Evolutionary conservation across 352 stramenopile species (phyloP).

Genomic region (Phytopythium cucurbitacearum): DNA sequence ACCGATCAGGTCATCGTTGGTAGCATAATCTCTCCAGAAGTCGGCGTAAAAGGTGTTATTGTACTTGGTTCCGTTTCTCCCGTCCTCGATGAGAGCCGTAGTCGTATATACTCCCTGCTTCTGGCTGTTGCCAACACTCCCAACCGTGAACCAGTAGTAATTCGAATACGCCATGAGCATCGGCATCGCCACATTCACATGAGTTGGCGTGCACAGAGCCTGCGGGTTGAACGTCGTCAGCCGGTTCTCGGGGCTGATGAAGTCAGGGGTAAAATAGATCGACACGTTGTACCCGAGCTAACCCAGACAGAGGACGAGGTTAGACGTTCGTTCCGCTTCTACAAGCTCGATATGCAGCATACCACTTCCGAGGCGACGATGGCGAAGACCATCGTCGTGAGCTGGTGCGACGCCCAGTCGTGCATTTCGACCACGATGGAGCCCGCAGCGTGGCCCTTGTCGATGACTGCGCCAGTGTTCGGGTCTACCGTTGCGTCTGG

Average conservation of each 20-base stretch:
- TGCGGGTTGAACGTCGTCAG: constrained; percentile 26
- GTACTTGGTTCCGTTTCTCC: constrained; percentile 3
- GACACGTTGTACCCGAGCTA: constrained; percentile 30
- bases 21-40: constrained; percentile 52
- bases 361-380: constrained; percentile 44
- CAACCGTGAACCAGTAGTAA: constrained; percentile 20
- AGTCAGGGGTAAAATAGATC: constrained; percentile 6
- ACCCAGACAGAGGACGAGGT: background rate
- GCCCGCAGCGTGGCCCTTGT: constrained; percentile 11
- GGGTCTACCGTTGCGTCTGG: constrained; percentile 11
- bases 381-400: constrained; percentile 29
- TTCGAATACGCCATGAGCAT: background rate
- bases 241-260: constrained; percentile 11
- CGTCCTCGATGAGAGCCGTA: constrained; percentile 18
- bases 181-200: background rate
- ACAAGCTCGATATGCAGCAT: background rate
- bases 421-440: constrained; percentile 23
- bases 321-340: background rate
- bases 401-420: constrained; percentile 34
- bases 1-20: constrained; percentile 28
- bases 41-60: constrained; percentile 23
- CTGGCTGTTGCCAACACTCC: constrained; percentile 31
- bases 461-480: constrained; percentile 9
- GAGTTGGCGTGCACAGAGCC: constrained; percentile 38
- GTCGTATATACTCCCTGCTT: constrained; percentile 41